Conservation (phyloP, 768 basidiomycete genomes). For the Calocera cornea region DNA sequence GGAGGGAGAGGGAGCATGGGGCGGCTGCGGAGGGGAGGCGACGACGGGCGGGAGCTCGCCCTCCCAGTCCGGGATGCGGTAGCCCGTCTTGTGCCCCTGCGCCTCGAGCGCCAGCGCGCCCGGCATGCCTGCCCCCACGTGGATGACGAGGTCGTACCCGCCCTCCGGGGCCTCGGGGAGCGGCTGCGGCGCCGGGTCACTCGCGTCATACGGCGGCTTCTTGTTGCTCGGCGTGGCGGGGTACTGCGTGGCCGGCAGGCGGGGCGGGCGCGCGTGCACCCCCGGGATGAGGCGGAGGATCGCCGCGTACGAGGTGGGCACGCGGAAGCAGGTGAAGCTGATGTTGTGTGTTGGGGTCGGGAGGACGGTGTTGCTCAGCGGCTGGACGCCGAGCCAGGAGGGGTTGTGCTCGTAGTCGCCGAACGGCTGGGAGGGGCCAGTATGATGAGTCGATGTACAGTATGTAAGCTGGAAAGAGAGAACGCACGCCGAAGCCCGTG, state of each 20-base stretch:
- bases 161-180: slow-evolving; percentile 30
- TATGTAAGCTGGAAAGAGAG: not conserved
- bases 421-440: slow-evolving; percentile 34
- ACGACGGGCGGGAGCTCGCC: slow-evolving; percentile 39
- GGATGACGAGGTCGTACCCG: slow-evolving; percentile 58
- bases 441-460: not conserved
- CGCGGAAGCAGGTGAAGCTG: slow-evolving; percentile 44
- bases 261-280: slow-evolving; percentile 40
- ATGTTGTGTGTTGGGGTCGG: slow-evolving; percentile 35
- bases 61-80: slow-evolving; percentile 51
- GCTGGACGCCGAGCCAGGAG: slow-evolving; percentile 56
- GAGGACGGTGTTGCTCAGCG: slow-evolving; percentile 44
- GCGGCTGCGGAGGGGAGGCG: not conserved
- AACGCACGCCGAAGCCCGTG: not conserved
- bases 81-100: slow-evolving; percentile 52
- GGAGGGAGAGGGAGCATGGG: too few species aligned
- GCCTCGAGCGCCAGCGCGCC: slow-evolving; percentile 52
- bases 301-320: slow-evolving; percentile 47
- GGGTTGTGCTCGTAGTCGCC: slow-evolving; percentile 45
- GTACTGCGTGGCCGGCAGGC: slow-evolving; percentile 23
- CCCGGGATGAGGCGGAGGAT: slow-evolving; percentile 43
- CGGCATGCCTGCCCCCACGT: slow-evolving; percentile 50
- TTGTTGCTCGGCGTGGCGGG: slow-evolving; percentile 31
- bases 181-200: not conserved
- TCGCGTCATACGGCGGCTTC: slow-evolving; percentile 21